Evolutionary conservation across 1,139 yeast species (phyloP).

Genomic region (Suhomyces maxii): DNA sequence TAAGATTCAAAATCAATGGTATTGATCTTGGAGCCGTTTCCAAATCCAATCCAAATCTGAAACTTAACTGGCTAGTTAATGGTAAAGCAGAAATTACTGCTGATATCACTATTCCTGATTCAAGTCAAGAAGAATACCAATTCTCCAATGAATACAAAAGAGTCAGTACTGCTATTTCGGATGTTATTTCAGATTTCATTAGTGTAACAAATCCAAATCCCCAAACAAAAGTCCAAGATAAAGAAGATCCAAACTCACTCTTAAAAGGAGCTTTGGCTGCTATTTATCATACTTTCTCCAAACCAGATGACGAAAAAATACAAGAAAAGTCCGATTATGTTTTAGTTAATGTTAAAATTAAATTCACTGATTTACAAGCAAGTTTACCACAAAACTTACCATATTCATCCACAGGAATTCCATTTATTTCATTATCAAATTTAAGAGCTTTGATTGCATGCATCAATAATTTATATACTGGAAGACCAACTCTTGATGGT

Average conservation of each 20-base stretch:
- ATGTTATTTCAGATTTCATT: constrained; percentile 30
- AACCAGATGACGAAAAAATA: constrained; percentile 10
- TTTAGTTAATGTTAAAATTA: constrained; percentile 63
- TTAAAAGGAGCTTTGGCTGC: constrained; percentile 47
- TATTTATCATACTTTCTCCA: constrained; percentile 42
- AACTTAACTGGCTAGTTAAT: constrained; percentile 68
- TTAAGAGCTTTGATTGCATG: constrained; percentile 60
- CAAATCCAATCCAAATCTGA: constrained; percentile 37
- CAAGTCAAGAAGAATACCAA: constrained; percentile 24
- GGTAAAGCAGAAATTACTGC: constrained; percentile 71
- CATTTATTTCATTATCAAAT: constrained; percentile 59
- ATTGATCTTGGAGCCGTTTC: constrained; percentile 52
- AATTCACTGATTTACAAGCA: constrained; percentile 62
- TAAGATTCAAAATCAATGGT: constrained; percentile 65
- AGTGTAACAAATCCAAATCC: constrained; percentile 18
- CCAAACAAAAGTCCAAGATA: constrained; percentile 6
- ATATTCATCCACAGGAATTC: constrained; percentile 50
- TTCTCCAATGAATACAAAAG: constrained; percentile 27
- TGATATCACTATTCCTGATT: constrained; percentile 64
- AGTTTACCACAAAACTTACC: constrained; percentile 56
- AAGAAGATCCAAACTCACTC: constrained; percentile 27
- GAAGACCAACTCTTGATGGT: constrained; percentile 6
- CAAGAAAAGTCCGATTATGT: constrained; percentile 46
- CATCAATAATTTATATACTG: constrained; percentile 38
- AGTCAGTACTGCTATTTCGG: constrained; percentile 27